Base-by-base conservation (phyloP, 169 alveolate species). In the Babesia ovata region DNA sequence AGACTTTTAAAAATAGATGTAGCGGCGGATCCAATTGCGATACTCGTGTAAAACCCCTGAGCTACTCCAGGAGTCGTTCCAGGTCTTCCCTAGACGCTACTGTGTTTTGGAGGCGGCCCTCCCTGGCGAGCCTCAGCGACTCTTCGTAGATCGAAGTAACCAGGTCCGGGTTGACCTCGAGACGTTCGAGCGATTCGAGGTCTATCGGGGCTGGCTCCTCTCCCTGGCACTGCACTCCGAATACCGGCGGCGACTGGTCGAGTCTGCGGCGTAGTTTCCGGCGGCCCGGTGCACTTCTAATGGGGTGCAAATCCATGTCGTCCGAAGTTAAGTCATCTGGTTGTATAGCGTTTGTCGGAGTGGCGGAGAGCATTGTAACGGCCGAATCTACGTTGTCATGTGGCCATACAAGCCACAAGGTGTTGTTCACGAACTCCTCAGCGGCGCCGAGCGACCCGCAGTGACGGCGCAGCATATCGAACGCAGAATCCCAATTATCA, bases 111-210 rank as follows among this genome's bases (percentile, higher is more conserved):
- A 67, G 60, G 36, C 57, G 76, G 42, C 76, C 76, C 65, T 67
- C 76, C 21, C 57, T 42, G 45, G 76, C 76, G 42, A 67, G 56
- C 45, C 57, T 9, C 42, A 67, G 76, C 16, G 76, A 67, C 65
- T 67, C 76, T 44, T 24, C 54, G 56, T 67, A 67, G 28, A 67
- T 19, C 22, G 63, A 49, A 0, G 66, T 24, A 11, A 67, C 76
- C 11, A 49, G 65, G 65, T 48, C 44, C 21, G 57, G 54, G 54
- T 54, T 53, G 8, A 67, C 54, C 57, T 67, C 76, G 17, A 67
- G 65, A 12, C 76, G 76, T 44, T 22, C 54, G 56, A 67, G 22
- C 52, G 76, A 28, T 6, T 44, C 53, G 9, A 29, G 17, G 63
- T 67, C 76, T 10, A 14, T 8, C 6, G 63, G 19, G 10, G 7